Percentiles rank a stretch among this genome's conserved stretches.
Conservation (phyloP, 1,284 basidiomycete genomes). For the Apiotrichum brassicae region DNA sequence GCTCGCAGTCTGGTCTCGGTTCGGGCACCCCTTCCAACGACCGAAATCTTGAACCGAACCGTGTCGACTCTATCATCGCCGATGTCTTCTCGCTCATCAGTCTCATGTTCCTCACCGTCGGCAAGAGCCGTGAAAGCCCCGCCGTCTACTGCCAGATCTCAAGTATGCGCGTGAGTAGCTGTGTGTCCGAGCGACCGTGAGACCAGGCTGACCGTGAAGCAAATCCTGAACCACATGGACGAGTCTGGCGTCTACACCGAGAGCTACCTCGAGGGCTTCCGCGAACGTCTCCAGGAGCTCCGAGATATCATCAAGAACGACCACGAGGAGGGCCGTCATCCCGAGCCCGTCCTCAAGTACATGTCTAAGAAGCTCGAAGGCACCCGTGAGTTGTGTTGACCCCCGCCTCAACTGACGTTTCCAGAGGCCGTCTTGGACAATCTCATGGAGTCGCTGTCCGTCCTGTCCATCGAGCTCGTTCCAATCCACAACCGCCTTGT, state of each 20-base stretch:
- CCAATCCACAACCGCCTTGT: slow-evolving; percentile 87
- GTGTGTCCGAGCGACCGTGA: neutral
- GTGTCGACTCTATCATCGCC: slow-evolving; percentile 83
- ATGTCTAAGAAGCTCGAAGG: slow-evolving; percentile 85
- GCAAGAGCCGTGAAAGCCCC: slow-evolving; percentile 84
- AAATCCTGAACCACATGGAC: slow-evolving; percentile 88
- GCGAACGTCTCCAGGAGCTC: slow-evolving; percentile 68
- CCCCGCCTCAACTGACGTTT: neutral
- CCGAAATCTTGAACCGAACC: slow-evolving; percentile 59
- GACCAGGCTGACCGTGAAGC: slow-evolving; percentile 52
- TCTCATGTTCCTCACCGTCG: slow-evolving; percentile 89
- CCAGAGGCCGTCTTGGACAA: slow-evolving; percentile 68
- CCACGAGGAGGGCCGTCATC: slow-evolving; percentile 72
- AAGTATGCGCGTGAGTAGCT: slow-evolving; percentile 84
- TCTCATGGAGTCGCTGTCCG: slow-evolving; percentile 73
- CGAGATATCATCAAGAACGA: slow-evolving; percentile 76
- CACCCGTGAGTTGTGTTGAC: slow-evolving; percentile 61
- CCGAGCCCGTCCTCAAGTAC: slow-evolving; percentile 79
- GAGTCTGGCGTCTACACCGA: slow-evolving; percentile 91
- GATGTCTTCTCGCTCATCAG: slow-evolving; percentile 88
- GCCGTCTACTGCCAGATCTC: slow-evolving; percentile 91
- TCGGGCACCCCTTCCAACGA: neutral
- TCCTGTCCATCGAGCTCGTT: slow-evolving; percentile 77
- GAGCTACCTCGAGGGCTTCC: slow-evolving; percentile 76
- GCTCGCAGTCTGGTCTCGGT: slow-evolving; percentile 19